Evolutionary conservation across 306 rosid species (phyloP).

Genomic region (Rosa rugosa): DNA sequence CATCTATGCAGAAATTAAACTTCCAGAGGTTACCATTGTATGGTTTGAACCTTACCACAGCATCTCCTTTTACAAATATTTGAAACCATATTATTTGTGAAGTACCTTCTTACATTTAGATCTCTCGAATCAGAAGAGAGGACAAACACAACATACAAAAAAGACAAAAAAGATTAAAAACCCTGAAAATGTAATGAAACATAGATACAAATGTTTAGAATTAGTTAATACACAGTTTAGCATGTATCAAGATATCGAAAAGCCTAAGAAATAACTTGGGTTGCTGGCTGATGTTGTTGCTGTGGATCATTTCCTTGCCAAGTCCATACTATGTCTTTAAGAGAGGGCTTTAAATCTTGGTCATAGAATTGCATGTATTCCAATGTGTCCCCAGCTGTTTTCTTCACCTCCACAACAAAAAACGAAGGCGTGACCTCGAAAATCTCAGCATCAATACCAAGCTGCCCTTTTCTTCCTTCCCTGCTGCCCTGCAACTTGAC

Average conservation of each 20-base stretch:
- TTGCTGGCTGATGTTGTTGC: constrained; percentile 9
- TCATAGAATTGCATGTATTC: constrained; percentile 52
- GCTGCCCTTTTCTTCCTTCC: constrained; percentile 49
- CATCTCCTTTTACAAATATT: not conserved
- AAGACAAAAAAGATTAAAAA: not conserved
- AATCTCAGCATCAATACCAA: constrained; percentile 64
- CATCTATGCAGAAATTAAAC: not conserved
- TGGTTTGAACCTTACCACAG: not conserved
- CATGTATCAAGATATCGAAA: not conserved
- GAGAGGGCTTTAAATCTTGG: constrained; percentile 47
- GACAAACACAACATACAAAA: not conserved
- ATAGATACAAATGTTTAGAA: not conserved
- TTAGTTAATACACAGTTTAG: not conserved
- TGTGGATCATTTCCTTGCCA: constrained; percentile 52
- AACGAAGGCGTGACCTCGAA: constrained; percentile 62
- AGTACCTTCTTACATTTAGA: not conserved
- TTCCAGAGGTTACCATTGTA: not conserved
- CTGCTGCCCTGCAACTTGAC: constrained; percentile 54
- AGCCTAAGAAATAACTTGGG: not conserved
- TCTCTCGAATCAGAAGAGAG: constrained; percentile 1
- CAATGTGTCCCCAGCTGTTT: constrained; percentile 63
- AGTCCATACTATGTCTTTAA: constrained; percentile 58
- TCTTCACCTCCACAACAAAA: constrained; percentile 60
- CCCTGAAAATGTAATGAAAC: not conserved
- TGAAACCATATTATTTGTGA: not conserved